phyloP scores from a whole-genome alignment of 495 filamentous ascomycete genomes.

The Thermothielavioides terrestris region DNA sequence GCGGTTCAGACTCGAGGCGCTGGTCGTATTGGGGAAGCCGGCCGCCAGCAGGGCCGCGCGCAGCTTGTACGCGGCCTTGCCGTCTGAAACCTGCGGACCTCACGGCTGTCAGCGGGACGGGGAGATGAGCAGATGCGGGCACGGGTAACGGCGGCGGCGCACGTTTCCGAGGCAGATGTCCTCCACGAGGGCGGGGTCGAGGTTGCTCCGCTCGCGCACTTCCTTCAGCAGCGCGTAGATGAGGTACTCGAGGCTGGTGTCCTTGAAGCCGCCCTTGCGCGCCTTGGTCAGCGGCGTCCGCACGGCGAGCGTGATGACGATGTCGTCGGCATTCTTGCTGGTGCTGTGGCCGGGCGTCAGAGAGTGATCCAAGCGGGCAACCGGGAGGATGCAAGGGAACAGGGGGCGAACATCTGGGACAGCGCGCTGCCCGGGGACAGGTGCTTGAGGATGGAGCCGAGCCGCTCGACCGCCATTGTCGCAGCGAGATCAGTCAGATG shows the following conservation, averaged over 20 bases:
- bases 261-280: conserved; percentile 83
- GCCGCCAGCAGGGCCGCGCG: conserved; percentile 84
- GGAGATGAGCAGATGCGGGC: no score
- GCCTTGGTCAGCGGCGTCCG: conserved; percentile 74
- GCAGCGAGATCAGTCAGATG: no score
- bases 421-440: conserved; percentile 64
- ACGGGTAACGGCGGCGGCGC: no score
- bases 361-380: neutral
- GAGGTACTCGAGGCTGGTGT: conserved; percentile 82
- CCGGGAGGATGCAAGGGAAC: neutral
- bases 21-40: conserved; percentile 85
- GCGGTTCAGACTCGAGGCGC: conserved; percentile 75
- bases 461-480: conserved; percentile 77
- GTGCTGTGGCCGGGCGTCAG: conserved; percentile 47
- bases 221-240: conserved; percentile 72
- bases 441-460: conserved; percentile 81
- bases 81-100: conserved; percentile 64
- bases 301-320: conserved; percentile 80
- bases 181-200: conserved; percentile 79
- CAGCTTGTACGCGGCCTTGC: conserved; percentile 79
- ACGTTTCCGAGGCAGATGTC: conserved; percentile 93
- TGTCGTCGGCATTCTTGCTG: conserved; percentile 89
- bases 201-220: conserved; percentile 58
- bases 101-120: no score
- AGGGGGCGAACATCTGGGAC: conserved; percentile 60